phyloP scores from a whole-genome alignment of 176 grass and related monocot species.

The Aegilops bicornis region DNA sequence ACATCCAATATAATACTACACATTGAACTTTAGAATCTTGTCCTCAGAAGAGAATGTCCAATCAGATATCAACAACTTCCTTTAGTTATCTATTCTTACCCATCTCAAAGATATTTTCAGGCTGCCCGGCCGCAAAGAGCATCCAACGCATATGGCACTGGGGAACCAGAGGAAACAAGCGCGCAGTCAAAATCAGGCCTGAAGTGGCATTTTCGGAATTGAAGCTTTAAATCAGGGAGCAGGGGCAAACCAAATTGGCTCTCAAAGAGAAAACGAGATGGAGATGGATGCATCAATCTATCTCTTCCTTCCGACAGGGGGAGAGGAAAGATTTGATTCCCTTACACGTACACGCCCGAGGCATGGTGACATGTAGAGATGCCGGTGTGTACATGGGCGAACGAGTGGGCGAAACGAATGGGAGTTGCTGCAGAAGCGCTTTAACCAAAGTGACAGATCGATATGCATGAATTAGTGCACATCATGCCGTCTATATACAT shows the following conservation, averaged over 20 bases:
- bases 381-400: slow-evolving; percentile 6
- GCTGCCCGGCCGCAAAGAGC: neutral
- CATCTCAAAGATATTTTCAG: slow-evolving; percentile 8
- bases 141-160: slow-evolving; percentile 3
- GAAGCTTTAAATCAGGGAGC: slow-evolving; percentile 37
- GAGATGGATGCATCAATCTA: neutral
- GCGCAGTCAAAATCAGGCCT: slow-evolving; percentile 27
- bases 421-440: neutral
- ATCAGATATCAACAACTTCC: slow-evolving; percentile 1
- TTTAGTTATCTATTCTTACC: slow-evolving; percentile 5
- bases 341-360: slow-evolving; percentile 28
- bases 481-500: neutral
- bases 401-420: slow-evolving; percentile 16
- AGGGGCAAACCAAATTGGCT: neutral
- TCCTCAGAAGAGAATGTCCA: slow-evolving; percentile 4
- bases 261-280: slow-evolving; percentile 22
- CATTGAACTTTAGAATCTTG: neutral
- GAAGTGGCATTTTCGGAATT: neutral
- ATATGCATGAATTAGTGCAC: neutral
- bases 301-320: slow-evolving; percentile 19
- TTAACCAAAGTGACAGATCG: neutral
- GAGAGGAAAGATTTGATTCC: slow-evolving; percentile 42
- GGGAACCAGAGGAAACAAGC: no score
- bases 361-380: slow-evolving; percentile 39
- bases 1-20: neutral